Base-by-base conservation (phyloP, 257 asterid genomes). In the Solanum ahanhuiri region DNA sequence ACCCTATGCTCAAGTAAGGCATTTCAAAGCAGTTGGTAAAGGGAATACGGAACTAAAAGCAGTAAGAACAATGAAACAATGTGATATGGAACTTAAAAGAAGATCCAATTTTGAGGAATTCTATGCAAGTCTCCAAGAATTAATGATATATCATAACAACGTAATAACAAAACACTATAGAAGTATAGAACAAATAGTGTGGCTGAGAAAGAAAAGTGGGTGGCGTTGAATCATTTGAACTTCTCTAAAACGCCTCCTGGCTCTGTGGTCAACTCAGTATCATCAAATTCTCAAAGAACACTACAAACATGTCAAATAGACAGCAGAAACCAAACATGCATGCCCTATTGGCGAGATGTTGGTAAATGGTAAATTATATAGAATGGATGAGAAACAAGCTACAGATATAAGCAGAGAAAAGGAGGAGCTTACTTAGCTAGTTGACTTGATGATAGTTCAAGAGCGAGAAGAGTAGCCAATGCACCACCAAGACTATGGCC, bases 401-500 rank as follows among this genome's bases (percentile, higher is more conserved):
- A 28, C 84, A 48, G 84, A 28, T 14, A 45, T 15, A 45, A 43
- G 57, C 33, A 75, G 87, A 71, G 60, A 37, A 72, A 86, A 83
- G 66, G 86, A 90, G 84, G 87, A 87, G 82, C 98, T 92, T 72
- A 96, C 99, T 92, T 93, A 58, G 98, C 93, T 86, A 97, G 81
- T 91, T 95, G 98, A 90, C 98, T 94, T 86, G 99, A 92, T 25
- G 98, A 90, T 86, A 97, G 88, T 82, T 97, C 98, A 33, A 97
- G 96, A 87, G 99, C 98, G 87, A 95, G 91, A 86, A 97, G 98
- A 70, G 99, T 97, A 88, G 98, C 97, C 85, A 97, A 89, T n/a
- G 99, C 99, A 86, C 99, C 99, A 10, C 99, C 98, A 85, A 97
- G 91, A 90, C 99, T 97, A 89, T 97, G 99, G 72, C 98, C 99